These are phyloP conservation scores for Solanum hybrid DNA, from an alignment of 305 asterid species.

Conservation along the genomic window DNA sequence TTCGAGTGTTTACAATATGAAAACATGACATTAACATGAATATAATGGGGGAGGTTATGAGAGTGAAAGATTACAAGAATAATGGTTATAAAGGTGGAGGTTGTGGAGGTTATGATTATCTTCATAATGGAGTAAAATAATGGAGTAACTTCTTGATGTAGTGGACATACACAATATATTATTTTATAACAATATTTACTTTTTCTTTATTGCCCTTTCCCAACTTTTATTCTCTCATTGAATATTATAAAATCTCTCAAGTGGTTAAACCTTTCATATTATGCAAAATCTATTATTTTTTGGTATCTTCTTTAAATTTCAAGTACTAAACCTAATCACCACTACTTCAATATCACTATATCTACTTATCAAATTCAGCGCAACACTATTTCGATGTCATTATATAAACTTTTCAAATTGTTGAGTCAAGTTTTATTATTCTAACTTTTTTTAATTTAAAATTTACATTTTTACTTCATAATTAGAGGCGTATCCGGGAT, in stretches of 20 bases:
- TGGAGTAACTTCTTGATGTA: too few relatives aligned
- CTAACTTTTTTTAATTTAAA: too few relatives aligned
- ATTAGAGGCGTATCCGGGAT: too few relatives aligned
- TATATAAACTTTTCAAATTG: neutral
- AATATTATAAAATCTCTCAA: neutral
- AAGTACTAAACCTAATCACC: neutral
- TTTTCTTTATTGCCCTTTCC: neutral
- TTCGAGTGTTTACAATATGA: too few relatives aligned
- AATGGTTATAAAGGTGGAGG: too few relatives aligned
- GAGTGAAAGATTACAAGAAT: too few relatives aligned
- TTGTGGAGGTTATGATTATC: too few relatives aligned
- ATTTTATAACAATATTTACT: neutral
- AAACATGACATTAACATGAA: too few relatives aligned
- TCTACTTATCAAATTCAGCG: neutral
- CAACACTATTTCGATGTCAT: neutral
- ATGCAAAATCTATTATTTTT: neutral
- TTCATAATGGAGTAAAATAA: too few relatives aligned
- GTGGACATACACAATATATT: too few relatives aligned
- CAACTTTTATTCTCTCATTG: neutral
- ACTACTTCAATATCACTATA: neutral
- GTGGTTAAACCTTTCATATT: neutral
- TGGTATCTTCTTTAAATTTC: neutral
- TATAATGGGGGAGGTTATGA: too few relatives aligned
- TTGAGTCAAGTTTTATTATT: neutral
- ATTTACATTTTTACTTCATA: neutral